Base-by-base conservation (phyloP, 306 rosid genomes). In the Cicer judaicum region DNA sequence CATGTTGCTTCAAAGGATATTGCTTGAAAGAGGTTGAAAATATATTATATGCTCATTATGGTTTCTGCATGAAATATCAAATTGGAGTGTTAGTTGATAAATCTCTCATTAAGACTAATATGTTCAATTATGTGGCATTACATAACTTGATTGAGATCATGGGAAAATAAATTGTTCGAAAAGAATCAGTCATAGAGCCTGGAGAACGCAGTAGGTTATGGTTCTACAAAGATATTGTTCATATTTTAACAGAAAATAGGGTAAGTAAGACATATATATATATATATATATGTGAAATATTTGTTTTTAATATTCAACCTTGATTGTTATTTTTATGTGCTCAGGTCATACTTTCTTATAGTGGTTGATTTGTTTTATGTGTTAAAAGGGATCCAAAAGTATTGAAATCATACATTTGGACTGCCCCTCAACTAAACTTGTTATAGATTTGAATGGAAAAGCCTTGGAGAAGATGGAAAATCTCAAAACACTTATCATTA, bases 141-240 rank as follows among this genome's bases (percentile, higher is more conserved):
- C 70, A 65, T 18, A 39, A 65, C 10, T 19, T 65, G 40, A 65
- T 65, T 16, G 70, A 18, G 24, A 6, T 10, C 0, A 43, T 43
- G 54, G 70, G 70, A 5, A 65, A 18, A 19, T 54, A 65, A 43
- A 62, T 74, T 49, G 63, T 74, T 0, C 14, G 71, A 49, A 50
- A 11, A 5, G 43, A 75, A 64, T 75, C 79, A 50, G 53, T 42
- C 1, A 7, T 48, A 15, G 8, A 10, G 2, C 72, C 12, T 39
- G 79, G 16, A 13, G 18, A 50, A 9, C 54, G 64, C 1, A 75
- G 64, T 40, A 64, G 79, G 64, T 75, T 75, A 13, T 75, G 72
- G 72, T 13, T 13, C 1, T 15, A 0, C 0, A 2, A 75, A 4
- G 79, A 64, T 52, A 16, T 70, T 36, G 0, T 52, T 70, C 16